Percentiles rank a stretch among this genome's conserved stretches.
Conservation (phyloP, 2,329 filamentous ascomycete species). For the Trichoderma sp. region DNA sequence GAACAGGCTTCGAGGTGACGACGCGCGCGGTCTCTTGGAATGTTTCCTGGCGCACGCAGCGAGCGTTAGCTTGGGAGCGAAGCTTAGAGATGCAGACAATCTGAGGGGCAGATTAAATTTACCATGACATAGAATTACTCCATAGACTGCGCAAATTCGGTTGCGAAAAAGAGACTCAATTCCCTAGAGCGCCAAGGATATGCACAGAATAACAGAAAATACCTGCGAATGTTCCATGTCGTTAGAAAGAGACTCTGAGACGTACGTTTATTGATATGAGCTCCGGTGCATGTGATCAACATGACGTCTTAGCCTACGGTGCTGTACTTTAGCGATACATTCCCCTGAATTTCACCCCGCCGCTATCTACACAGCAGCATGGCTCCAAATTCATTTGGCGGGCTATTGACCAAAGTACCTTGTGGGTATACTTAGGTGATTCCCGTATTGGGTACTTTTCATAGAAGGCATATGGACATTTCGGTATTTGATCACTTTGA, state of each 20-base stretch:
- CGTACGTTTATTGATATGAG: not conserved
- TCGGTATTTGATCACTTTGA: not conserved
- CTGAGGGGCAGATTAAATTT: not conserved
- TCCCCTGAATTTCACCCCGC: not conserved
- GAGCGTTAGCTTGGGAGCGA: not conserved
- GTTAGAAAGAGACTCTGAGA: not conserved
- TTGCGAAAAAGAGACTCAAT: not conserved
- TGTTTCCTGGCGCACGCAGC: conserved; percentile 32
- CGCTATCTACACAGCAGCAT: not conserved
- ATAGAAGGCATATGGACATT: not conserved
- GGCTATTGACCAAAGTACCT: not conserved
- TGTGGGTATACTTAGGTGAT: not conserved
- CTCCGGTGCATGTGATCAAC: conserved; percentile 18
- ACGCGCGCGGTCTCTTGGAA: conserved; percentile 38
- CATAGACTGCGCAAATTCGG: not conserved
- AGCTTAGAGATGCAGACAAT: not conserved
- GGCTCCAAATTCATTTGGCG: not conserved
- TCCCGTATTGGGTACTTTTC: not conserved
- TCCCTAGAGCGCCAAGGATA: not conserved
- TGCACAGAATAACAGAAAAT: not conserved
- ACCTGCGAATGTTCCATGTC: not conserved
- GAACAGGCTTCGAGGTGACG: conserved; percentile 51
- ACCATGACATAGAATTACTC: conserved; percentile 11
- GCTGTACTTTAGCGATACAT: not conserved
- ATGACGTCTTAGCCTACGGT: conserved; percentile 14